Evolutionary conservation across 495 filamentous ascomycete species (phyloP), one percentile per base, ranked within the genome.

Genomic region (Chaetomium tenue): DNA sequence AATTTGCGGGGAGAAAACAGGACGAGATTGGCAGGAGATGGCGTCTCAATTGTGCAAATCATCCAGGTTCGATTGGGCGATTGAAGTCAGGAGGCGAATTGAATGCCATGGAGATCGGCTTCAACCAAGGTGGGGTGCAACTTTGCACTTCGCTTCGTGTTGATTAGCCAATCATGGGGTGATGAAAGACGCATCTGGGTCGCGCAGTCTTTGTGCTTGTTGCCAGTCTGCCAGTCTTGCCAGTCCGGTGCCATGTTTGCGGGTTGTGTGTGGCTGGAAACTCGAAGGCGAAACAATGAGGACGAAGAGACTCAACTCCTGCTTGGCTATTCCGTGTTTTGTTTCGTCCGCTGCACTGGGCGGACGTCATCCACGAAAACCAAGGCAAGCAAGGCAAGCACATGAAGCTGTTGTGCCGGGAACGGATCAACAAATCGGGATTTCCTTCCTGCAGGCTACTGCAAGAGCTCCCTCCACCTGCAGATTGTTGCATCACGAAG

Each of bases 351-450:
- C 28, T 30, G 28, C 3, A 30, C 28, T 30, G 28, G 28, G 6
- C 28, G 28, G 56, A 58, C 56, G 56, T 58, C 56, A 58, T 58
- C 16, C 56, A 44, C 56, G 39, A 46, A 47, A 57, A 57, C n/a
- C 52, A 58, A 20, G 37, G 37, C 39, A 2, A 22, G 28, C 16
- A 20, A 5, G 53, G 53, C 22, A 54, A 33, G 15, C 13, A 13
- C 28, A 30, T 30, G 28, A 8, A 8, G 30, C 40, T 28, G 44
- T 16, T 22, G 57, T 33, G 42, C 26, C 23, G 44, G 23, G 25
- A 54, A 54, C 51, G 26, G 57, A 60, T 48, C 26, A 48, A 37
- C 33, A 58, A 37, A 22, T 37, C 23, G 57, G 57, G 57, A 46
- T 58, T 58, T 39, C 33, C n/a, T 23, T 23, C 15, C 56, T 46